Evolutionary conservation across 371 early-diverging fungal genomes (phyloP).

Genomic region (Rhizopus sp.): DNA sequence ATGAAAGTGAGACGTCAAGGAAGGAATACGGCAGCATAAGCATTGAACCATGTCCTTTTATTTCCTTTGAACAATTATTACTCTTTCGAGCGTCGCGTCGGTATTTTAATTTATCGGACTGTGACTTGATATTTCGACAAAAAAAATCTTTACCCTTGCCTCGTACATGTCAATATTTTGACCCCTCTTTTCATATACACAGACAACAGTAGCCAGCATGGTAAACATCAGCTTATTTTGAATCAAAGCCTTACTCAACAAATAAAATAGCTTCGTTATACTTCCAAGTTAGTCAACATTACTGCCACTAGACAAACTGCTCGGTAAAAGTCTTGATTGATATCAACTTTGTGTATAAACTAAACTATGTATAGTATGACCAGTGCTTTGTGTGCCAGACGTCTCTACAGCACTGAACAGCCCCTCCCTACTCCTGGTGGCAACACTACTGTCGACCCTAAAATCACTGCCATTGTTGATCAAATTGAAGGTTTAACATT

Average conservation of each 20-base stretch:
- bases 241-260: neutral
- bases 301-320: conserved; percentile 38
- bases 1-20: no score
- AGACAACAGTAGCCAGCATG: conserved; percentile 1
- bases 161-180: conserved; percentile 3
- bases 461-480: conserved; percentile 84
- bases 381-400: conserved; percentile 36
- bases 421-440: conserved; percentile 64
- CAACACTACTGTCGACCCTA: conserved; percentile 62
- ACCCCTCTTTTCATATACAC: neutral
- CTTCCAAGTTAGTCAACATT: conserved; percentile 41
- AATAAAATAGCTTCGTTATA: conserved; percentile 40
- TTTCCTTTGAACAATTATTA: no score
- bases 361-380: conserved; percentile 25
- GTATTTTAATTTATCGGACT: neutral
- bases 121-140: conserved; percentile 6
- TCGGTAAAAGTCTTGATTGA: conserved; percentile 29
- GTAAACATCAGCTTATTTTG: neutral
- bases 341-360: conserved; percentile 1
- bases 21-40: no score
- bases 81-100: neutral
- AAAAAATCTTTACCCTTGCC: conserved; percentile 11
- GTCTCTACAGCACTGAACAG: conserved; percentile 45
- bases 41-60: no score
- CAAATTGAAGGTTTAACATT: conserved; percentile 87